Evolutionary conservation across 1,284 basidiomycete species (phyloP).

Genomic region (Melampsora occidentalis): DNA sequence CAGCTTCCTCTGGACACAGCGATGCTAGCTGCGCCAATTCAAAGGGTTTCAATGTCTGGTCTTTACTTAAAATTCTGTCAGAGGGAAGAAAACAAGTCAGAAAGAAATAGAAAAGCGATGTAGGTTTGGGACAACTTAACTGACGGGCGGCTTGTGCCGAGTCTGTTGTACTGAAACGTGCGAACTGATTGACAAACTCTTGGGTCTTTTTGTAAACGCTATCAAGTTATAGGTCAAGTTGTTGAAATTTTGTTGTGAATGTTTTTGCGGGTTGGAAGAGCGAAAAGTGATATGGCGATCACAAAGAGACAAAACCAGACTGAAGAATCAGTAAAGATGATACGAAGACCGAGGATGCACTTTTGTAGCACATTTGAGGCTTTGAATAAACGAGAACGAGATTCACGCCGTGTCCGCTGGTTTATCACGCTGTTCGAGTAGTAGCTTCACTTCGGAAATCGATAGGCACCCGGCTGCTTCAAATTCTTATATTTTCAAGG

Average conservation of each 20-base stretch:
- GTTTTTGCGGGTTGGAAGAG: too few species aligned
- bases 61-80: conserved; percentile 67
- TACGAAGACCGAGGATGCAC: conserved; percentile 23
- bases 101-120: neutral
- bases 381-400: conserved; percentile 16
- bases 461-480: conserved; percentile 83
- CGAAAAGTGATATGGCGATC: neutral
- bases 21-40: conserved; percentile 91
- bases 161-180: conserved; percentile 81
- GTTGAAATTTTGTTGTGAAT: conserved; percentile 12
- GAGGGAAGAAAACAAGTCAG: conserved; percentile 44
- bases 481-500: conserved; percentile 64
- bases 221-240: conserved; percentile 12
- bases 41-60: conserved; percentile 75
- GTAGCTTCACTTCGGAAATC: conserved; percentile 84
- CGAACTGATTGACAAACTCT: conserved; percentile 85
- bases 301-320: neutral
- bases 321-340: neutral
- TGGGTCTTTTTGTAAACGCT: conserved; percentile 89
- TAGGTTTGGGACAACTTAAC: conserved; percentile 58
- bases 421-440: conserved; percentile 73
- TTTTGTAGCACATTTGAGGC: neutral
- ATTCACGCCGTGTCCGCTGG: conserved; percentile 68
- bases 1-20: conserved; percentile 76
- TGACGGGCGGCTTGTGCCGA: conserved; percentile 82